Conservation (phyloP, 2,329 filamentous ascomycete genomes). For the Pseudogymnoascus verrucosus region DNA sequence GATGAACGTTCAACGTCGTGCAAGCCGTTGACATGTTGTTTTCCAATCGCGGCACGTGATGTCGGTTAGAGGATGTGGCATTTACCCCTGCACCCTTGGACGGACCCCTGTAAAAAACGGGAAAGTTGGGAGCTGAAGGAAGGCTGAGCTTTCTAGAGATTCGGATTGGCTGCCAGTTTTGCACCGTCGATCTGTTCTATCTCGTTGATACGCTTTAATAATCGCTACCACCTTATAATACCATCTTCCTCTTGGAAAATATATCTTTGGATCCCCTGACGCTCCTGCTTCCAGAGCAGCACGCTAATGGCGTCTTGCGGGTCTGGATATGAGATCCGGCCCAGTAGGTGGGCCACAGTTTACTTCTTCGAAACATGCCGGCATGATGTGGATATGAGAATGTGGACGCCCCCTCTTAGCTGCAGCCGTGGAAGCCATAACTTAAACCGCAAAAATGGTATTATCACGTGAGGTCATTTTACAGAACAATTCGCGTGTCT, state of each 20-base stretch:
- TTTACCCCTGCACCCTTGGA: background rate
- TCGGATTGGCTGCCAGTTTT: background rate
- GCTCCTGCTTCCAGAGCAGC: background rate
- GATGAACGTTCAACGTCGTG: background rate
- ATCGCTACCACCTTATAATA: background rate
- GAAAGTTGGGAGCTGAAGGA: background rate
- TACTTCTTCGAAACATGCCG: background rate
- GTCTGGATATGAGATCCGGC: background rate
- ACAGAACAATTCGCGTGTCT: background rate
- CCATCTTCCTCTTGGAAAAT: background rate
- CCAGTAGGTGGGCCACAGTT: background rate
- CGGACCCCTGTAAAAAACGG: background rate
- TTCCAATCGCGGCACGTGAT: background rate
- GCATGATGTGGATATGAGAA: background rate
- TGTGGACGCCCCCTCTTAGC: background rate
- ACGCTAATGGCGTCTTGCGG: background rate
- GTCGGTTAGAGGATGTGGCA: background rate
- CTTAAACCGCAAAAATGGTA: background rate
- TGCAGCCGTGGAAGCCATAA: background rate
- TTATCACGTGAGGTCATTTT: background rate
- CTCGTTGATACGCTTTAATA: background rate
- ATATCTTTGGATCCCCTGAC: background rate
- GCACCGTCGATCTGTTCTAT: background rate
- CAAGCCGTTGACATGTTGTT: background rate
- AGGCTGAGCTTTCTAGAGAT: background rate